A percentile compares a stretch with the other conserved stretches of the same genome.
Conservation (phyloP, 441 rosid genomes). For the Geranium incanum region DNA sequence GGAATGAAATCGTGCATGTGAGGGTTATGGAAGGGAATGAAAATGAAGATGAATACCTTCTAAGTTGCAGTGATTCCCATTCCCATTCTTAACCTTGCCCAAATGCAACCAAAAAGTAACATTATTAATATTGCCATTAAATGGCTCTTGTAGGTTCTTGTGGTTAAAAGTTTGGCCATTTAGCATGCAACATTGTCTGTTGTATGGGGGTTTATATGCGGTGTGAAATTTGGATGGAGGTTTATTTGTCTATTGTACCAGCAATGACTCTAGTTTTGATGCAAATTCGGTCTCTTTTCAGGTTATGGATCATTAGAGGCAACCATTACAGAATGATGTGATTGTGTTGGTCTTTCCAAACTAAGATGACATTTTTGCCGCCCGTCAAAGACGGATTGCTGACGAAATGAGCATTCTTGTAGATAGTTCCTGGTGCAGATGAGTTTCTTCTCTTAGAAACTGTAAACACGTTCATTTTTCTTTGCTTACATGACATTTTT, state of each 20-base stretch:
- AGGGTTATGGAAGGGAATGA: too few relatives aligned
- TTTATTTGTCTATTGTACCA: neutral
- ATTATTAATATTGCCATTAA: neutral
- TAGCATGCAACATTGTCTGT: neutral
- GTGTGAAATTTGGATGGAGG: neutral
- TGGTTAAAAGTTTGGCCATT: neutral
- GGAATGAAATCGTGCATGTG: neutral
- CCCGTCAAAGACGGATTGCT: constrained; percentile 30
- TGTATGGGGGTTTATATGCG: neutral
- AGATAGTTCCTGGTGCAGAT: constrained; percentile 46
- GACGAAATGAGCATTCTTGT: constrained; percentile 34
- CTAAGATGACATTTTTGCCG: constrained; percentile 22
- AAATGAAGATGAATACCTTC: neutral
- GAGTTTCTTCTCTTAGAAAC: constrained; percentile 51
- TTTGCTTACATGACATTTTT: constrained; percentile 26
- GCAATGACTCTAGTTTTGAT: constrained; percentile 21
- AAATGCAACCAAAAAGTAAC: neutral
- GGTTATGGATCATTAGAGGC: constrained; percentile 31
- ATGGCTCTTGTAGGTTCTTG: neutral
- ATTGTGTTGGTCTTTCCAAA: constrained; percentile 24
- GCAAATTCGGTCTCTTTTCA: constrained; percentile 27
- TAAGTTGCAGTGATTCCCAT: neutral
- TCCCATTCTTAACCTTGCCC: neutral
- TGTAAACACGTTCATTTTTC: constrained; percentile 32
- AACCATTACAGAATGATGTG: constrained; percentile 24